phyloP scores from a whole-genome alignment of 495 filamentous ascomycete species.

The Endocarpon pusillum region DNA sequence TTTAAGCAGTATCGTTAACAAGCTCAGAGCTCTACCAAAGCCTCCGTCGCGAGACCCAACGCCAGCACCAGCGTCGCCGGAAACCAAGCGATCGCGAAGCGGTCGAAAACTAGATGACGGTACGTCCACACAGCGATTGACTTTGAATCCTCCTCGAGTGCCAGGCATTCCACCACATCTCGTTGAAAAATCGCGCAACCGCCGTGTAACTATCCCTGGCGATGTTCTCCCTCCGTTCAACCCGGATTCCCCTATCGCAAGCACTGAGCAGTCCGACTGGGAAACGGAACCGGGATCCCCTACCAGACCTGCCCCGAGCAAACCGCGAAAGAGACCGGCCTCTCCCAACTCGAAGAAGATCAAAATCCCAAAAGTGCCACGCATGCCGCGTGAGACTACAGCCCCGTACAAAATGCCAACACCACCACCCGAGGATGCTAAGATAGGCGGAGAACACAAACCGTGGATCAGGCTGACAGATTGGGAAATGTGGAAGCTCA shows the following conservation, averaged over 20 bases:
- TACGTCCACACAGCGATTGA: conserved; percentile 34
- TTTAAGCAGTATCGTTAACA: conserved; percentile 57
- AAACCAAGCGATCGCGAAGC: conserved; percentile 34
- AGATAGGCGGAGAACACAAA: conserved; percentile 53
- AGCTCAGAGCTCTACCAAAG: conserved; percentile 60
- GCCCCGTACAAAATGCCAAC: too few species aligned
- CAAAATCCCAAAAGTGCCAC: neutral
- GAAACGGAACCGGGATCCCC: conserved; percentile 13
- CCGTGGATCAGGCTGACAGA: conserved; percentile 85
- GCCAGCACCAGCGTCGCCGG: conserved; percentile 29
- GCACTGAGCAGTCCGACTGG: conserved; percentile 29
- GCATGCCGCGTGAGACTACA: neutral
- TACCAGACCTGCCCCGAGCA: conserved; percentile 2
- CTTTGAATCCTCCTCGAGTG: conserved; percentile 40
- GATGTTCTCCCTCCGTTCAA: conserved; percentile 21
- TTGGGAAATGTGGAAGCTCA: conserved; percentile 76
- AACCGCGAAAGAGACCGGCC: conserved; percentile 10
- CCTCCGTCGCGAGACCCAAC: conserved; percentile 55
- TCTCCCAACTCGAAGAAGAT: conserved; percentile 3
- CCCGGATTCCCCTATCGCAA: conserved; percentile 27
- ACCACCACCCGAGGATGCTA: conserved; percentile 62
- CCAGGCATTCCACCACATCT: conserved; percentile 12
- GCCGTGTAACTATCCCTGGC: conserved; percentile 21
- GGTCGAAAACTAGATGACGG: conserved; percentile 24
- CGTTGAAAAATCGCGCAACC: conserved; percentile 21